Base-by-base conservation (phyloP, 768 basidiomycete genomes). In the Tephrocybe sp. region DNA sequence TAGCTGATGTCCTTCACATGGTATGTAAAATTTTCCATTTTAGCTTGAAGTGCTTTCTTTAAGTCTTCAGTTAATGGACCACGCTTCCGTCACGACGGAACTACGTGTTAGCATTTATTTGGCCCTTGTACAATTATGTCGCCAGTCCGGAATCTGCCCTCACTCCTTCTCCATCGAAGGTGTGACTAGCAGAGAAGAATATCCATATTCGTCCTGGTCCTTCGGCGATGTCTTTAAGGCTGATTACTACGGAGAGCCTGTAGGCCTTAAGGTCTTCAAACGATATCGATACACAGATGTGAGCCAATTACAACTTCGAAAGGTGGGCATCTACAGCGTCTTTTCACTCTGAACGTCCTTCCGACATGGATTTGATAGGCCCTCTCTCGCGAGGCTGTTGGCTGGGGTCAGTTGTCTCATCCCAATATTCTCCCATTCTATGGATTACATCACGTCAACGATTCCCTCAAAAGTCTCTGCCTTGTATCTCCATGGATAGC, bases 401-500 rank as follows among this genome's bases (percentile, higher is more conserved):
- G 47, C 2, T 57, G 56, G 56, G 45, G 48, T 13, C 53, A 50
- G 39, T 39, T 57, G 23, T 54, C 40, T 9, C 56, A 57, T 38
- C 48, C 45, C 3, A 54, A 57, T 49, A 54, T 74, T 4, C 60
- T 73, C 2, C 71, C 72, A 1, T 72, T 74, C 36, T 66, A 67
- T 9, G 71, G 72, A 1, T 70, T 74, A 36, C 65, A 67, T 14
- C 66, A 69, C 1, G 40, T 64, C 8, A 48, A 51, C 17, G 63
- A 66, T 42, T 45, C 47, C 8, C 49, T 57, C 17, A 50, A 52
- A 4, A 57, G 65, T 32, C 49, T 70, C 16, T 67, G 67, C 45
- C 62, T 70, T 22, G 65, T 71, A 6, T 68, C 67, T 0, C 67
- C 70, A 10, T 72, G 68, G 70, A 70, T 69, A 66, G 57, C 66